These are phyloP conservation scores for Podosphaera xanthii DNA, from an alignment of 2,329 filamentous ascomycete genomes.

Conservation along the genomic window DNA sequence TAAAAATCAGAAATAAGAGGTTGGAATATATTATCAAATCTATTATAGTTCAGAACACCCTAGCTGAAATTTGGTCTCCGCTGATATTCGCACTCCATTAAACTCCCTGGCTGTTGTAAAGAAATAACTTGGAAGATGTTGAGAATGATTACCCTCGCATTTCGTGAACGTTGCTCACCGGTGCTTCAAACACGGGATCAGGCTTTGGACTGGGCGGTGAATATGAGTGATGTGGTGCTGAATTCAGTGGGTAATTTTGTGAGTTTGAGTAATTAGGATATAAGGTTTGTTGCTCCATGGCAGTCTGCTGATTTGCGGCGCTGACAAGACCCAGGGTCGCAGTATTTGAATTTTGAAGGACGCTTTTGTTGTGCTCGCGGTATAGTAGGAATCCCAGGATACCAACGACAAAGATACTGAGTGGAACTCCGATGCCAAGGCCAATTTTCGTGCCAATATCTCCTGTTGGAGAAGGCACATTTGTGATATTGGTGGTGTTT, in stretches of 20 bases:
- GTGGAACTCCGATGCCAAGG: conserved; percentile 6
- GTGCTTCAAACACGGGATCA: conserved; percentile 3
- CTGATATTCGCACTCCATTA: no score
- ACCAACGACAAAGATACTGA: conserved; percentile 6
- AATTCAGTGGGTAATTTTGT: neutral
- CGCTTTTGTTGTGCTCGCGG: conserved; percentile 4
- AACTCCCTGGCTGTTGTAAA: no score
- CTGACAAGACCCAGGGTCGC: neutral
- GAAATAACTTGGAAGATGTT: no score
- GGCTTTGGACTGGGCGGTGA: neutral
- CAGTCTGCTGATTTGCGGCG: neutral
- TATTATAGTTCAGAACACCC: no score
- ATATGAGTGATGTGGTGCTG: neutral
- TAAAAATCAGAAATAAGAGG: no score
- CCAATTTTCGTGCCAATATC: conserved; percentile 6
- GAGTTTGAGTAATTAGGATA: neutral
- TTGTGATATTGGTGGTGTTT: neutral
- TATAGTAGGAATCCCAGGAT: conserved; percentile 6
- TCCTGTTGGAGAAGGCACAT: neutral
- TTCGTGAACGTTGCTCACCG: conserved; percentile 2
- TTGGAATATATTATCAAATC: no score
- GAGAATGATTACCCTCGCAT: neutral
- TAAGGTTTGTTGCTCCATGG: neutral
- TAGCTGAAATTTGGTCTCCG: no score
- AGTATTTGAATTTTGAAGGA: neutral